phyloP scores from a whole-genome alignment of 495 filamentous ascomycete species.

The Cenococcum geophilum region DNA sequence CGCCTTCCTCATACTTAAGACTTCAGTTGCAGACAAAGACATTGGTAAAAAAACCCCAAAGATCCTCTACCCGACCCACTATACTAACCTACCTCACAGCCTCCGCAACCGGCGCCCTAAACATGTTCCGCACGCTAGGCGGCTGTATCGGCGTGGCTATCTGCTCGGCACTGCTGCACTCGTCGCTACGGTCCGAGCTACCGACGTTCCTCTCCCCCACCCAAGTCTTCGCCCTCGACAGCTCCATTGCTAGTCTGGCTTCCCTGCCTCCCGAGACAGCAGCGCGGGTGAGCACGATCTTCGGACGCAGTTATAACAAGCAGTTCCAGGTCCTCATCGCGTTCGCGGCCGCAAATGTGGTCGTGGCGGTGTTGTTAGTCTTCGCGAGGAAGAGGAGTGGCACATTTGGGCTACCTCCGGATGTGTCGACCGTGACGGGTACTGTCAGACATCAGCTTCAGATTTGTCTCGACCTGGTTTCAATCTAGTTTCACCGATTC shows the following conservation, averaged over 20 bases:
- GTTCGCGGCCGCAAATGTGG: slow-evolving; percentile 15
- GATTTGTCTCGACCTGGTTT: no score
- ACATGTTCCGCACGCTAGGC: slow-evolving; percentile 30
- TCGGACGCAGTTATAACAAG: slow-evolving; percentile 23
- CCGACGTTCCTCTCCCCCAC: slow-evolving; percentile 11
- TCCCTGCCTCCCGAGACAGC: slow-evolving; percentile 6
- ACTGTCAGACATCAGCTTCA: no score
- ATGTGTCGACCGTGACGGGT: no score
- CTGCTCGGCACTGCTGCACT: slow-evolving; percentile 26
- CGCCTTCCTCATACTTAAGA: slow-evolving; percentile 16
- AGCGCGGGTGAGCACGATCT: slow-evolving; percentile 10
- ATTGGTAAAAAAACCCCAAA: background rate
- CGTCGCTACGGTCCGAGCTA: slow-evolving; percentile 9
- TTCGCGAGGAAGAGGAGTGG: slow-evolving; percentile 14
- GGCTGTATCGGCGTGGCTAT: slow-evolving; percentile 29
- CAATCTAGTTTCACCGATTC: no score
- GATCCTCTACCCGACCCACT: background rate
- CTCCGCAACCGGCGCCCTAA: slow-evolving; percentile 24
- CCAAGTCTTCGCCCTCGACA: slow-evolving; percentile 16
- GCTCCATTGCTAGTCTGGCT: slow-evolving; percentile 2
- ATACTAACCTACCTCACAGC: slow-evolving; percentile 2
- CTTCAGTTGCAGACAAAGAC: slow-evolving; percentile 15
- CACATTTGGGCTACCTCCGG: background rate
- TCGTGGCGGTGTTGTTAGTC: slow-evolving; percentile 11
- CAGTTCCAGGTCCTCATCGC: slow-evolving; percentile 26